Conservation (phyloP, 2,329 filamentous ascomycete genomes). For the Penicillium sp. region DNA sequence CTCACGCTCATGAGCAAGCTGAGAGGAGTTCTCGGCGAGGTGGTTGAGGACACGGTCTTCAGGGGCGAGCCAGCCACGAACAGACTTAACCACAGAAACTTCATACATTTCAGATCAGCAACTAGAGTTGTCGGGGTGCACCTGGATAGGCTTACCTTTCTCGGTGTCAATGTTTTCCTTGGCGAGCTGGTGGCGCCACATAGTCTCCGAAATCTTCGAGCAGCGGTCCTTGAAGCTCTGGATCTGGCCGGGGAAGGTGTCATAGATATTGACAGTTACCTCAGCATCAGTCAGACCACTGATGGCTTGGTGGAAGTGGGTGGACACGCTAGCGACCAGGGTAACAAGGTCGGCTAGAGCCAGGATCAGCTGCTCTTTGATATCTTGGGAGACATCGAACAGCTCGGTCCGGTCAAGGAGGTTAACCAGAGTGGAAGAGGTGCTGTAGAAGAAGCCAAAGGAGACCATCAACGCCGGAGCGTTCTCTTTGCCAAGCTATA, state of each 20-base stretch:
- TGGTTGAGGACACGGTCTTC: conserved; percentile 47
- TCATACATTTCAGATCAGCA: background rate
- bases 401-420: conserved; percentile 50
- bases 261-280: conserved; percentile 39
- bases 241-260: conserved; percentile 37
- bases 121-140: background rate
- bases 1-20: conserved; percentile 42
- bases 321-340: conserved; percentile 31
- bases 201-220: conserved; percentile 35
- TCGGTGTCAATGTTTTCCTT: conserved; percentile 32
- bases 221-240: conserved; percentile 36
- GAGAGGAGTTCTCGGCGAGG: conserved; percentile 45
- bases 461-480: conserved; percentile 46
- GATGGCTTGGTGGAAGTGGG: conserved; percentile 37
- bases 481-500: conserved; percentile 23
- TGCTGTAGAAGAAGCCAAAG: conserved; percentile 54
- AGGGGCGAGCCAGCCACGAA: conserved; percentile 44
- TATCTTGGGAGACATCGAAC: conserved; percentile 46
- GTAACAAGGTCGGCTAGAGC: conserved; percentile 39
- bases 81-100: conserved; percentile 32
- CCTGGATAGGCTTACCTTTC: conserved; percentile 21
- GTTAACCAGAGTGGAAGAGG: conserved; percentile 42
- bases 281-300: conserved; percentile 21
- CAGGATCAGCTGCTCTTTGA: conserved; percentile 47
- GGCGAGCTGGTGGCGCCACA: conserved; percentile 42